Conservation (phyloP, 1,139 yeast species). For the Kodamaea fungicola region DNA sequence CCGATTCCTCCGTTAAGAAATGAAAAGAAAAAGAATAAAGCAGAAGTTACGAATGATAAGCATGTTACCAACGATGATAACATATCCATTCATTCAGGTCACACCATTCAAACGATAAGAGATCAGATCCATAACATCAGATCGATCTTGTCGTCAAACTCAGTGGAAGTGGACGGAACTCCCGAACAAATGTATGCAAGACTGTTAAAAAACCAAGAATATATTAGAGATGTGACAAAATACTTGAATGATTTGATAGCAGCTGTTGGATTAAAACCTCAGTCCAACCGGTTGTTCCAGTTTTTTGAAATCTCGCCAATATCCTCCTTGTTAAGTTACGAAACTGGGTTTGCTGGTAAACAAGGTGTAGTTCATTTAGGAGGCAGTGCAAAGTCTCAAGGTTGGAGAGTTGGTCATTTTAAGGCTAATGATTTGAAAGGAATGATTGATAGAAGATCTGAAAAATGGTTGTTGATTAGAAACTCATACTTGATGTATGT, state of each 20-base stretch:
- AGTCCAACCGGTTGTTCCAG: conserved; percentile 75
- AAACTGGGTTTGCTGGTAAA: conserved; percentile 78
- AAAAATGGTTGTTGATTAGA: conserved; percentile 87
- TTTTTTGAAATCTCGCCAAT: conserved; percentile 89
- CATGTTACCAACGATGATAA: conserved; percentile 11
- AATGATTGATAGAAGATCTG: conserved; percentile 85
- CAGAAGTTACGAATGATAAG: not conserved
- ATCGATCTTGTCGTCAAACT: conserved; percentile 25
- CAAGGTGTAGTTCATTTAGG: conserved; percentile 83
- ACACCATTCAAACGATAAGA: conserved; percentile 19
- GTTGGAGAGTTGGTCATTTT: conserved; percentile 95
- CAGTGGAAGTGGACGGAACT: conserved; percentile 11
- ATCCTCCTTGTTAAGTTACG: conserved; percentile 79
- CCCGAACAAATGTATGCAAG: conserved; percentile 29
- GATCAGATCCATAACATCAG: conserved; percentile 28
- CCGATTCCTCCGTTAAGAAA: conserved; percentile 29
- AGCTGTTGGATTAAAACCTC: conserved; percentile 67
- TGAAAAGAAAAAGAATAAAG: conserved; percentile 1
- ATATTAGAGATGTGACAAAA: conserved; percentile 45
- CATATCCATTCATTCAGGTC: conserved; percentile 17
- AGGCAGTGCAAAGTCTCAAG: conserved; percentile 81
- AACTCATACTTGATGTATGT: conserved; percentile 84
- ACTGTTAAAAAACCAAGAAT: conserved; percentile 32
- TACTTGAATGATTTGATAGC: conserved; percentile 64
- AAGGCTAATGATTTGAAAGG: conserved; percentile 73